Evolutionary conservation across 2,329 filamentous ascomycete species (phyloP).

Genomic region (Xylariales sp.): DNA sequence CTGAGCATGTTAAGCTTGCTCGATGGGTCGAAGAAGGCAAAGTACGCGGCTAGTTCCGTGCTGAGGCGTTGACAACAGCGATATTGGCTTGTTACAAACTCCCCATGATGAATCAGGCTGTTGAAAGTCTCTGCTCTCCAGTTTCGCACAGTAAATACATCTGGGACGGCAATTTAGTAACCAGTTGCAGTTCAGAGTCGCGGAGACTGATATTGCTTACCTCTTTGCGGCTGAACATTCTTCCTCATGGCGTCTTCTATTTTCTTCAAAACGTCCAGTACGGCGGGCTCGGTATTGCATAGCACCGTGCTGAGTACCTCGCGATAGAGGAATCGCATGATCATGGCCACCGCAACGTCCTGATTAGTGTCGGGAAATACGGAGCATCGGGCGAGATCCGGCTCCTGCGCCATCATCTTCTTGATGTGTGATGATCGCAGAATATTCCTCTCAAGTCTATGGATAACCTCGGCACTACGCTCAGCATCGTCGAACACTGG

Average conservation of each 20-base stretch:
- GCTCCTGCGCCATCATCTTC: not conserved
- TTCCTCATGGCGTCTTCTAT: not conserved
- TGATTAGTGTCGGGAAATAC: not conserved
- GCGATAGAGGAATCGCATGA: not conserved
- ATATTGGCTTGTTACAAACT: conserved; percentile 16
- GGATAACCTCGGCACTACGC: conserved; percentile 14
- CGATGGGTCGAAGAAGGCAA: not conserved
- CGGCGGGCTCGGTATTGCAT: not conserved
- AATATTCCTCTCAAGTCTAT: conserved; percentile 13
- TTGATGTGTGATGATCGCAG: conserved; percentile 10
- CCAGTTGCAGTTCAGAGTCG: too few relatives aligned
- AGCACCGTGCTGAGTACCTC: not conserved
- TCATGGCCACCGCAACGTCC: not conserved
- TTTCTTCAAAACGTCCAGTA: not conserved
- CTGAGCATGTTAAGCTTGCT: not conserved
- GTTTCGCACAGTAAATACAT: conserved; percentile 4
- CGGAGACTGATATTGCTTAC: not conserved
- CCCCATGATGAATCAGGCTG: conserved; percentile 21
- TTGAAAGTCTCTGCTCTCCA: conserved; percentile 20
- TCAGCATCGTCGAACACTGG: conserved; percentile 21
- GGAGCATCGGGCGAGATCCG: not conserved
- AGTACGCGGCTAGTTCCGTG: not conserved
- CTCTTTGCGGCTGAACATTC: not conserved
- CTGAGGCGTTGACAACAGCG: not conserved
- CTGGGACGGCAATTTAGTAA: conserved; percentile 4